Evolutionary conservation across 1,284 basidiomycete species (phyloP).

Genomic region (Ceratobasidium sp.): DNA sequence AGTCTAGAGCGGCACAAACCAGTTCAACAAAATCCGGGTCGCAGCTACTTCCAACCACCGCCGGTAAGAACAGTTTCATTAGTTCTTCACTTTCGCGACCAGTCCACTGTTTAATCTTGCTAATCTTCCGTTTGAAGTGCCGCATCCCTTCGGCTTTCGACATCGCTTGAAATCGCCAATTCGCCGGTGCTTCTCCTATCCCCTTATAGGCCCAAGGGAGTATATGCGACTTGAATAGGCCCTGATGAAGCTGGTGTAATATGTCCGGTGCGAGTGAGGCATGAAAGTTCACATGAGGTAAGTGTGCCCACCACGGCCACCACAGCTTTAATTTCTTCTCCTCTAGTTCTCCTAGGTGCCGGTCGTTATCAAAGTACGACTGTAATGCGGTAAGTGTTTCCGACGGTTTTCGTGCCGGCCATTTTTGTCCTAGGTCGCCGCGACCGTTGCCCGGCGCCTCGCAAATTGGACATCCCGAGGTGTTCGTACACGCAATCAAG

Average conservation of each 20-base stretch:
- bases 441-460: neutral
- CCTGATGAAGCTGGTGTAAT: constrained; percentile 57
- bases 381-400: too few species aligned
- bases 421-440: too few species aligned
- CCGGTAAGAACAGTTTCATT: constrained; percentile 46
- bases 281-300: constrained; percentile 53
- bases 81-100: constrained; percentile 57
- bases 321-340: too few species aligned
- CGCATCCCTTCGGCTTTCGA: constrained; percentile 14
- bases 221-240: constrained; percentile 54
- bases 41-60: neutral
- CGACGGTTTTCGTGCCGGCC: too few species aligned
- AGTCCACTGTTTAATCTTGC: constrained; percentile 53
- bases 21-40: constrained; percentile 39
- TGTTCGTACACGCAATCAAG: neutral
- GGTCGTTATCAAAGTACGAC: too few species aligned
- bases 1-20: neutral
- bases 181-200: constrained; percentile 19
- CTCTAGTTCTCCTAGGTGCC: too few species aligned
- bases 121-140: constrained; percentile 46
- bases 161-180: constrained; percentile 36
- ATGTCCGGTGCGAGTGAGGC: constrained; percentile 53
- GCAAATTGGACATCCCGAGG: constrained; percentile 31
- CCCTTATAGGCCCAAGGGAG: constrained; percentile 47
- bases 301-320: neutral